Percentiles rank a stretch among this genome's conserved stretches.
Conservation (phyloP, 2,329 filamentous ascomycete species). For the Hortaea werneckii region DNA sequence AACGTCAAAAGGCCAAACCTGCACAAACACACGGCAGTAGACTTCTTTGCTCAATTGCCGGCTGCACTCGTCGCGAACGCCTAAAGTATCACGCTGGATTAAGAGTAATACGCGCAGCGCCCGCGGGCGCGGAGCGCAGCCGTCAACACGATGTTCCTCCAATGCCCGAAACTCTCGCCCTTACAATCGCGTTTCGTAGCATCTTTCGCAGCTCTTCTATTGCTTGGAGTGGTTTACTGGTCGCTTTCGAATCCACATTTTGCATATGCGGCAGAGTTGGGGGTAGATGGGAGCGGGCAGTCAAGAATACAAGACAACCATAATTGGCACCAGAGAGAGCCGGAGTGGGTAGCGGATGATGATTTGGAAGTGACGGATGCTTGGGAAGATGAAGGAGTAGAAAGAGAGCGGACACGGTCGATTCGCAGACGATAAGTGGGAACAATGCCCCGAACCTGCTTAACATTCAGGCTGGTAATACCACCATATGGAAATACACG, state of each 20-base stretch:
- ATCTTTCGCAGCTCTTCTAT: slow-evolving; percentile 50
- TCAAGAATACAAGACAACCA: slow-evolving; percentile 36
- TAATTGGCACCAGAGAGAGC: slow-evolving; percentile 37
- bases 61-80: too few species aligned
- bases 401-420: slow-evolving; percentile 22
- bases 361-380: slow-evolving; percentile 26
- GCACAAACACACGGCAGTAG: too few species aligned
- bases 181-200: slow-evolving; percentile 63
- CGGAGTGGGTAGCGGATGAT: slow-evolving; percentile 20
- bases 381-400: not conserved
- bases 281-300: slow-evolving; percentile 16
- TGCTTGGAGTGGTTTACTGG: slow-evolving; percentile 53
- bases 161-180: slow-evolving; percentile 48
- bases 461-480: slow-evolving; percentile 54
- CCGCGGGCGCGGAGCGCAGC: slow-evolving; percentile 3
- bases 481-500: slow-evolving; percentile 55
- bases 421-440: slow-evolving; percentile 15
- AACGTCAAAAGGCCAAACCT: too few species aligned
- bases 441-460: slow-evolving; percentile 56
- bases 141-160: slow-evolving; percentile 18
- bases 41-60: too few species aligned
- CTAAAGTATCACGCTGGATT: too few species aligned
- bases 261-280: slow-evolving; percentile 52
- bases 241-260: slow-evolving; percentile 49
- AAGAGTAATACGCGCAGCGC: not conserved